Conservation (phyloP, 2,329 filamentous ascomycete genomes). For the Arthroderma sp. region DNA sequence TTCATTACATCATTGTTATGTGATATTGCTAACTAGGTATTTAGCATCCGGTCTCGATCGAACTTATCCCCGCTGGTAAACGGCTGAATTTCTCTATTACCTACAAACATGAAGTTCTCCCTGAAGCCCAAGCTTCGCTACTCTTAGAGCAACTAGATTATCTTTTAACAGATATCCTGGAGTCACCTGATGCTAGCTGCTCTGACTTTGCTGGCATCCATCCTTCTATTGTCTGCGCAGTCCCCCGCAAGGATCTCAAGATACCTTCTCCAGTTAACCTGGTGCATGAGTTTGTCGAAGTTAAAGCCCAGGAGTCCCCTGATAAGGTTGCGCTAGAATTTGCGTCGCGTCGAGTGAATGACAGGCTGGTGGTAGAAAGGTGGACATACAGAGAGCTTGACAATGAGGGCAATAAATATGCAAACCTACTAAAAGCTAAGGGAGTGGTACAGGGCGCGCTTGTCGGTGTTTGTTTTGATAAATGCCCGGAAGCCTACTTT, state of each 20-base stretch:
- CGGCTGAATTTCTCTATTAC: constrained; percentile 52
- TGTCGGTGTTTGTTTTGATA: constrained; percentile 68
- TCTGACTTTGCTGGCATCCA: constrained; percentile 25
- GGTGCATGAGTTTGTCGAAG: constrained; percentile 68
- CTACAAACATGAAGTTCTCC: constrained; percentile 51
- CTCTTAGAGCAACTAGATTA: constrained; percentile 61
- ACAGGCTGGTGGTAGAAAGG: constrained; percentile 32
- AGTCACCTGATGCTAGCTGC: constrained; percentile 30
- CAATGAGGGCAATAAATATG: constrained; percentile 56
- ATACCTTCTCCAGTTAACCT: constrained; percentile 48
- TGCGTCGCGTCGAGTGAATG: constrained; percentile 42
- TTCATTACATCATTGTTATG: neutral
- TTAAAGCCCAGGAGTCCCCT: constrained; percentile 43
- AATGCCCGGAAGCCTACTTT: constrained; percentile 73
- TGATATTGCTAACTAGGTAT: constrained; percentile 8
- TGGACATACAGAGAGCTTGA: constrained; percentile 72
- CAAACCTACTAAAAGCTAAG: constrained; percentile 45
- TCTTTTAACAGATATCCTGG: constrained; percentile 47
- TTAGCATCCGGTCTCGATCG: constrained; percentile 63
- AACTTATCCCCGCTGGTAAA: constrained; percentile 49
- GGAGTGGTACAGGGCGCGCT: constrained; percentile 45
- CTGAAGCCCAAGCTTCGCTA: constrained; percentile 51
- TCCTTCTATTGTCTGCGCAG: constrained; percentile 43
- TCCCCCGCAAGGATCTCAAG: constrained; percentile 44
- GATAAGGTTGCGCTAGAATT: constrained; percentile 62